These are phyloP conservation scores for Heritiera littoralis DNA, from an alignment of 345 rosid species.

Conservation along the genomic window DNA sequence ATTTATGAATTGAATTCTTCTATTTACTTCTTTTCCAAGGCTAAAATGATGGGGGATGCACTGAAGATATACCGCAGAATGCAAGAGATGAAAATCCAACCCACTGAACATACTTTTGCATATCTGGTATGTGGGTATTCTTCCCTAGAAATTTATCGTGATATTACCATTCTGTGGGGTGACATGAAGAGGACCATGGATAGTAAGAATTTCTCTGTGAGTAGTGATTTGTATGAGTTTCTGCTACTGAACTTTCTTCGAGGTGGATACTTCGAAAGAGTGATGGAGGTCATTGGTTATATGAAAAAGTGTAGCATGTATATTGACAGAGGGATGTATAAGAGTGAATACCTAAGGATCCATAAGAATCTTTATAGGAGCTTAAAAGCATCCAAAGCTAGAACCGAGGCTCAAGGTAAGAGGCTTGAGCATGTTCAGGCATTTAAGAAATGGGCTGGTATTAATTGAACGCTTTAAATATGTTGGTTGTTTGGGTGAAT, in stretches of 20 bases:
- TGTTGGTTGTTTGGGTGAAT: neutral
- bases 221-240: constrained; percentile 68
- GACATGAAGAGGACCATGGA: constrained; percentile 66
- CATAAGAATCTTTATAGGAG: constrained; percentile 71
- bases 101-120: constrained; percentile 60
- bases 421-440: constrained; percentile 61
- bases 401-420: constrained; percentile 63
- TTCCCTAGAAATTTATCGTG: constrained; percentile 62
- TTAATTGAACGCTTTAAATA: constrained; percentile 19
- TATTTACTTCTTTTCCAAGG: constrained; percentile 78
- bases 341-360: constrained; percentile 65
- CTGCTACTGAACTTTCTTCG: constrained; percentile 66
- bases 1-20: constrained; percentile 69
- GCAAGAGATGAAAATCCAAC: constrained; percentile 50
- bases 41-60: constrained; percentile 79
- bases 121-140: constrained; percentile 54
- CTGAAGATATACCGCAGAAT: constrained; percentile 55
- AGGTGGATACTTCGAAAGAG: constrained; percentile 94
- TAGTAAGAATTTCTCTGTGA: constrained; percentile 36
- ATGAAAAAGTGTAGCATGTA: constrained; percentile 54
- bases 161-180: constrained; percentile 79
- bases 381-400: constrained; percentile 53
- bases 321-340: constrained; percentile 58
- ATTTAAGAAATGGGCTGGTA: constrained; percentile 65
- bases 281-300: constrained; percentile 62